Evolutionary conservation across 768 basidiomycete species (phyloP).

Genomic region (Cantharellus cinnabarinus): DNA sequence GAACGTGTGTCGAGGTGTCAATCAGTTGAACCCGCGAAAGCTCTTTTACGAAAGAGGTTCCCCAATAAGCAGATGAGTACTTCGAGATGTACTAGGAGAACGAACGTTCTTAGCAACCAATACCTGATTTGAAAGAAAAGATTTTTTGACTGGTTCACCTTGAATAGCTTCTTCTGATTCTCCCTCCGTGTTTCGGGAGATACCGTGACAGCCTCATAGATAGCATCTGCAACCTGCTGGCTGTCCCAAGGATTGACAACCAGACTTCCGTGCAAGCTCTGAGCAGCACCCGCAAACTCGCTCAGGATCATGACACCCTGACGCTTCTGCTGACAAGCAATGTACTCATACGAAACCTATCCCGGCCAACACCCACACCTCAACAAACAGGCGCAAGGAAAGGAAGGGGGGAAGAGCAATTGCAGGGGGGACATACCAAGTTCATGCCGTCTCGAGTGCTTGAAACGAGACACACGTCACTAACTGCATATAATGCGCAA

Average conservation of each 20-base stretch:
- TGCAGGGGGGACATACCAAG: slow-evolving; percentile 37
- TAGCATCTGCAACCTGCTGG: slow-evolving; percentile 96
- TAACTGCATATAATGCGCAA: slow-evolving; percentile 91
- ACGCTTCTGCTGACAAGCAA: slow-evolving; percentile 79
- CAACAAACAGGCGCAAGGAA: not conserved
- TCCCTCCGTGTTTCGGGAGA: slow-evolving; percentile 59
- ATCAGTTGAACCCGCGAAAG: slow-evolving; percentile 21
- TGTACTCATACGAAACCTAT: slow-evolving; percentile 96
- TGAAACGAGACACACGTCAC: slow-evolving; percentile 89
- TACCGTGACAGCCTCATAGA: slow-evolving; percentile 88
- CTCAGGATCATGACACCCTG: slow-evolving; percentile 96
- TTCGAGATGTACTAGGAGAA: slow-evolving; percentile 57
- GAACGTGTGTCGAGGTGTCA: not conserved
- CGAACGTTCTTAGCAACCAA: not conserved
- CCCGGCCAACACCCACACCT: not conserved
- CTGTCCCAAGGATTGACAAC: slow-evolving; percentile 99
- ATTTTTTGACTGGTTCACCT: slow-evolving; percentile 21
- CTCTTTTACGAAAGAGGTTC: slow-evolving; percentile 72
- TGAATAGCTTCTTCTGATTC: slow-evolving; percentile 90
- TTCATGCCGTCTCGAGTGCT: slow-evolving; percentile 98
- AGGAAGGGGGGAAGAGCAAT: not conserved
- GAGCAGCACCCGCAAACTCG: slow-evolving; percentile 95
- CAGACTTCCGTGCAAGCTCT: slow-evolving; percentile 83
- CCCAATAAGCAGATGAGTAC: slow-evolving; percentile 87
- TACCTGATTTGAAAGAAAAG: not conserved